Conservation (phyloP, 805 yeast genomes). For the Saccharomycopsis sp. region DNA sequence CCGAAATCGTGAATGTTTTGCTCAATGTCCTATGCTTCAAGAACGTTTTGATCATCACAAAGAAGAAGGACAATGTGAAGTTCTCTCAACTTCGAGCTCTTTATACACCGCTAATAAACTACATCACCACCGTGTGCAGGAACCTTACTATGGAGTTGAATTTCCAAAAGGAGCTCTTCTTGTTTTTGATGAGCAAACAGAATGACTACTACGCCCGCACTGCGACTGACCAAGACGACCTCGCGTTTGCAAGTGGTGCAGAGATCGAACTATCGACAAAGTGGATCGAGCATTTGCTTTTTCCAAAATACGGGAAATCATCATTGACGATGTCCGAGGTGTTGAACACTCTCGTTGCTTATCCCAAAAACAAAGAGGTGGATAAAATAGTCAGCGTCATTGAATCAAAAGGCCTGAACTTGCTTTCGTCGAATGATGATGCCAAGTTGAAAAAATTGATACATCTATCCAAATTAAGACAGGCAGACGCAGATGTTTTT, state of each 20-base stretch:
- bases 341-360: not conserved
- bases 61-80: conserved; percentile 9
- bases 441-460: not conserved
- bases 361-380: not conserved
- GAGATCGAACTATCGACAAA: conserved; percentile 2
- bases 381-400: not conserved
- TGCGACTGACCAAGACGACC: not conserved
- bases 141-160: not conserved
- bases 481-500: not conserved
- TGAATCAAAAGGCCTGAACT: not conserved
- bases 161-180: conserved; percentile 2
- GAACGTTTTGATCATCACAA: conserved; percentile 27
- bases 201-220: not conserved
- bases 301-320: conserved; percentile 1
- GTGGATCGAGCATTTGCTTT: conserved; percentile 1
- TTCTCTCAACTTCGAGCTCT: conserved; percentile 12
- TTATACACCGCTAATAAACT: conserved; percentile 14
- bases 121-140: not conserved
- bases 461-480: not conserved
- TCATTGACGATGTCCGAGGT: not conserved
- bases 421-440: not conserved
- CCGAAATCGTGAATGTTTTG: conserved; percentile 22
- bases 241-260: not conserved
- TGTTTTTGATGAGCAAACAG: conserved; percentile 3
- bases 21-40: conserved; percentile 26